Base-by-base conservation (phyloP, 2,329 filamentous ascomycete genomes). In the Penicillium sp. region DNA sequence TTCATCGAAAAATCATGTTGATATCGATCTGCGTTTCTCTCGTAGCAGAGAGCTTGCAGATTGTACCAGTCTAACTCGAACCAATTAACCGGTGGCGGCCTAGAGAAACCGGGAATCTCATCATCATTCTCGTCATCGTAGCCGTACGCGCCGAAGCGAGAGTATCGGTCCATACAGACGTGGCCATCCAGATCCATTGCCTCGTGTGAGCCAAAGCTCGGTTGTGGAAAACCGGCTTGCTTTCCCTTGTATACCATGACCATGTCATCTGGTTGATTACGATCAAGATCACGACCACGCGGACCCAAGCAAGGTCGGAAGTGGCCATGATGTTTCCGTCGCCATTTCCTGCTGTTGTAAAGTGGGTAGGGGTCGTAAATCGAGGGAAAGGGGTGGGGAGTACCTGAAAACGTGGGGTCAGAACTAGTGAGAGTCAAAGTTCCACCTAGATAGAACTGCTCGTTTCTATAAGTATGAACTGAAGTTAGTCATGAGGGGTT, bases 341-440 rank as follows among this genome's bases (percentile, higher is more conserved):
- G 81, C 86, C 87, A 92, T 14, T 77, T 72, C 3, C 77, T 74
- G 49, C 80, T 82, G 65, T 89, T 88, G 74, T 91, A 90, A 15
- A 83, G 76, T 0, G 89, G 88, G 60, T 91, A 92, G 0, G 89
- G 89, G 55, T 86, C 81, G 72, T 89, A 90, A 20, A 81, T 77
- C 12, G 53, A 55, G 15, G 62, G 61, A 11, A 27, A 18, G 9
- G 62, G 62, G 41, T 65, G 59, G 7, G 49, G 31, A 8, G 31
- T 4, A 20, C 37, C 44, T 1, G 42, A 35, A 8, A 51, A 49
- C 29, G 11, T 26, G 14, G 53, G 56, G 2, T 44, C 44, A 27
- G 50, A 51, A 23, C 60, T 63, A 14, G 59, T 65, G 18, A 65
- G 53, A 46, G 54, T 65, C 33, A 58, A 40, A 4, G 62, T 65